Evolutionary conservation across 768 basidiomycete genomes (phyloP).

Genomic region (Lactifluus hygrophoroides): DNA sequence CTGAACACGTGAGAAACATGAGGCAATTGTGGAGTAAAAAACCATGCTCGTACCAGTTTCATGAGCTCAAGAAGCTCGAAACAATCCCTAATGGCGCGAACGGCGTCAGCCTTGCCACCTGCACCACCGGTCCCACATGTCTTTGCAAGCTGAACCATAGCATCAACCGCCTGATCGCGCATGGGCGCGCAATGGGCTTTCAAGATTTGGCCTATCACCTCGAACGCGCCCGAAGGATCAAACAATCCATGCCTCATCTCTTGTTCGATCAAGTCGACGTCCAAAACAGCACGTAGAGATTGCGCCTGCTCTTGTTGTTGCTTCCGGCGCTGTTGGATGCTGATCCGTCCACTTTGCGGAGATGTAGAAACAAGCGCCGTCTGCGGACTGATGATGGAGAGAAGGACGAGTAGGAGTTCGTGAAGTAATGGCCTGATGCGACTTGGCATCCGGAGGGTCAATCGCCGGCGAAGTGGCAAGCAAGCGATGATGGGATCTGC

Average conservation of each 20-base stretch:
- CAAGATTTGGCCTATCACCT: constrained; percentile 68
- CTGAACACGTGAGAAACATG: constrained; percentile 21
- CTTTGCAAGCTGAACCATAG: constrained; percentile 67
- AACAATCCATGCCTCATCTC: constrained; percentile 71
- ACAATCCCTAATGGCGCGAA: constrained; percentile 70
- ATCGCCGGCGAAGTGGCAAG: constrained; percentile 28
- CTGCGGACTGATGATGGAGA: constrained; percentile 73
- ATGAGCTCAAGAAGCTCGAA: constrained; percentile 90
- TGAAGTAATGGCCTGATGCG: constrained; percentile 66
- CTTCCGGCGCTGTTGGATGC: constrained; percentile 15
- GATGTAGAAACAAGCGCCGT: constrained; percentile 34
- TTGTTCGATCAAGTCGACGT: constrained; percentile 74
- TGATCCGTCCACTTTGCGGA: constrained; percentile 18
- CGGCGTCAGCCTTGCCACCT: constrained; percentile 53
- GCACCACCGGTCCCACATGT: constrained; percentile 45
- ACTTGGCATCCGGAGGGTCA: constrained; percentile 62
- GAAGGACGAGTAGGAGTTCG: constrained; percentile 44
- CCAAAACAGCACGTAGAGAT: constrained; percentile 36
- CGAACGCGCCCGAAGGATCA: constrained; percentile 71
- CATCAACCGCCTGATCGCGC: constrained; percentile 76
- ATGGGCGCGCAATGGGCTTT: constrained; percentile 93
- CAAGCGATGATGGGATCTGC: constrained; percentile 38
- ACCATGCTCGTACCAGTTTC: constrained; percentile 66
- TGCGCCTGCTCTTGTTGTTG: constrained; percentile 19
- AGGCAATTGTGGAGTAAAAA: constrained; percentile 7